Conservation (phyloP, 2,329 filamentous ascomycete genomes). For the Berkeleyomyces rouxiae region DNA sequence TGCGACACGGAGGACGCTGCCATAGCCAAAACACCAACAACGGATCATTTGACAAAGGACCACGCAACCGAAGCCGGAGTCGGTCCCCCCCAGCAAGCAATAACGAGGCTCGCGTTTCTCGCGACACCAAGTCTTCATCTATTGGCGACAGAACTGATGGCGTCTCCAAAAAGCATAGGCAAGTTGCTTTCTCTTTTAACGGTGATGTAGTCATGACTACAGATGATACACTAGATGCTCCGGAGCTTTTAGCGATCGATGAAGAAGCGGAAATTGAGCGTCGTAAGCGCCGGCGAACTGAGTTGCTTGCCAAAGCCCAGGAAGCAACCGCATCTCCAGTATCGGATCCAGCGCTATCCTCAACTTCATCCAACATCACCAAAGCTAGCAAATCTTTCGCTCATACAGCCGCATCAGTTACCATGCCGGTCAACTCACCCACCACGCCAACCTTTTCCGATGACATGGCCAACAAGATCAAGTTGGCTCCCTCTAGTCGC, state of each 20-base stretch:
- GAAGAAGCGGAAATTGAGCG: conserved; percentile 74
- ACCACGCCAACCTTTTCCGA: conserved; percentile 5
- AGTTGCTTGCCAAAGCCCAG: conserved; percentile 68
- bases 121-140: conserved; percentile 18
- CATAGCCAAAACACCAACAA: conserved; percentile 28
- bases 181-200: conserved; percentile 12
- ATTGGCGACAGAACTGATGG: conserved; percentile 34
- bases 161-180: conserved; percentile 3
- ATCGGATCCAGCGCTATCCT: conserved; percentile 33
- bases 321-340: conserved; percentile 55
- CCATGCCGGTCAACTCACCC: conserved; percentile 15
- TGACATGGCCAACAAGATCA: conserved; percentile 8
- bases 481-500: conserved; percentile 14
- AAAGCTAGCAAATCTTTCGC: background rate
- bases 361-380: conserved; percentile 24
- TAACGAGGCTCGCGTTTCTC: conserved; percentile 24
- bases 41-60: conserved; percentile 34
- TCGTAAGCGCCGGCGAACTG: conserved; percentile 67
- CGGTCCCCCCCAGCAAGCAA: conserved; percentile 30
- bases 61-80: conserved; percentile 32
- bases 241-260: conserved; percentile 46
- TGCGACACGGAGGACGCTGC: conserved; percentile 35
- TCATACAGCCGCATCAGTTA: conserved; percentile 28
- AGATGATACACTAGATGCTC: background rate
- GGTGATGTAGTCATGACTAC: conserved; percentile 9